These are phyloP conservation scores for Thraustochytrium sp. DNA, from an alignment of 352 stramenopile genomes.

Conservation along the genomic window DNA sequence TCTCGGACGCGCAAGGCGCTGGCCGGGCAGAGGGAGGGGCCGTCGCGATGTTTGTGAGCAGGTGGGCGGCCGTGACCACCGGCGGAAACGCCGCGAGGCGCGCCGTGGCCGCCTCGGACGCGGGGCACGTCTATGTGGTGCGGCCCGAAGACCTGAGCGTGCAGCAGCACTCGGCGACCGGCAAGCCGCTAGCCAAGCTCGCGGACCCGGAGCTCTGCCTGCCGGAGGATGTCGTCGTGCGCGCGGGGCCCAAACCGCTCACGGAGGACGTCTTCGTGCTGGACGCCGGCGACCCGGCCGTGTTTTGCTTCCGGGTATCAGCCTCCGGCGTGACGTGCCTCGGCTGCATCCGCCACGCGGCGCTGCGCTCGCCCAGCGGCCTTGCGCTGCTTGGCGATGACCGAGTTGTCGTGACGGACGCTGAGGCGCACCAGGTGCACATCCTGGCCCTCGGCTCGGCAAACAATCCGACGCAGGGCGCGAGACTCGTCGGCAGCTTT, in stretches of 20 bases:
- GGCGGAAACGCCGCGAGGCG: no score
- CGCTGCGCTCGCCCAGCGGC: neutral
- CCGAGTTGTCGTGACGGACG: neutral
- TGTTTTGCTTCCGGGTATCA: neutral
- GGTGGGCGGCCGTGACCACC: no score
- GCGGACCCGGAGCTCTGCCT: neutral
- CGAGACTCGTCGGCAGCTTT: neutral
- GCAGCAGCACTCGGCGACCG: neutral
- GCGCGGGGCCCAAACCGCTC: no score
- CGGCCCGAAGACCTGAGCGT: neutral
- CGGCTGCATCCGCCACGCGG: neutral
- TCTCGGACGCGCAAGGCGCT: no score
- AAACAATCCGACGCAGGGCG: neutral
- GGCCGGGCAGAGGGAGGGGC: no score
- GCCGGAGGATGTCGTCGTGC: neutral
- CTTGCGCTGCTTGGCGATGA: neutral
- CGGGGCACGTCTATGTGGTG: neutral
- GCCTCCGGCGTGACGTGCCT: neutral
- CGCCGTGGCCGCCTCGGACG: neutral
- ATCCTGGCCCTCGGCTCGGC: neutral
- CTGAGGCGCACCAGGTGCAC: neutral
- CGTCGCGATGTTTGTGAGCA: neutral
- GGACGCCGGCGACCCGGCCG: neutral
- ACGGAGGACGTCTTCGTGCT: slow-evolving; percentile 3
- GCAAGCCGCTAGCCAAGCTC: neutral